Evolutionary conservation across 345 rosid species (phyloP).

Genomic region (Dovyalis caffra): DNA sequence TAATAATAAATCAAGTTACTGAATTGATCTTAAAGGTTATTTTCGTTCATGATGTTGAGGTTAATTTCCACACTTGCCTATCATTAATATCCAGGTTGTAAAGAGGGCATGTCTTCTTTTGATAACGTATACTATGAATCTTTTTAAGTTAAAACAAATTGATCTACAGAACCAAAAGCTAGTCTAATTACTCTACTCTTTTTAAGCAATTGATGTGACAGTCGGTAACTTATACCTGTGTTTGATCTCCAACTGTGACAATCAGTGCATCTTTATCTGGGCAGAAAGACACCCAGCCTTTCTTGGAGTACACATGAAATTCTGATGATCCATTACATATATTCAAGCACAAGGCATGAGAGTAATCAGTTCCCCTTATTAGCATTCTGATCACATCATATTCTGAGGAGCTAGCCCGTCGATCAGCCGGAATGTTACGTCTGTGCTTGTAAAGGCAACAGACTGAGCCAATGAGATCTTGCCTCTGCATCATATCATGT

Average conservation of each 20-base stretch:
- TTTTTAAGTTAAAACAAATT: neutral
- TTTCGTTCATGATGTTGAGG: neutral
- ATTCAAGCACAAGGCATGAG: conserved; percentile 67
- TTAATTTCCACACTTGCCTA: neutral
- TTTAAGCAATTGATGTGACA: neutral
- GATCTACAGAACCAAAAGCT: neutral
- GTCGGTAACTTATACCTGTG: conserved; percentile 42
- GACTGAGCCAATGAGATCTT: conserved; percentile 30
- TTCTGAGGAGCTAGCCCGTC: conserved; percentile 25
- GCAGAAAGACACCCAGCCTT: conserved; percentile 75
- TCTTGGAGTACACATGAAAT: conserved; percentile 86
- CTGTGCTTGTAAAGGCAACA: conserved; percentile 55
- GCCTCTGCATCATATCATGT: conserved; percentile 14
- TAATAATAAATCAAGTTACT: no score
- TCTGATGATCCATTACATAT: conserved; percentile 50
- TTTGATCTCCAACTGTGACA: conserved; percentile 73
- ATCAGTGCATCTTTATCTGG: conserved; percentile 61
- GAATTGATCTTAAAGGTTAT: neutral
- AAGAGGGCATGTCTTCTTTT: conserved; percentile 5
- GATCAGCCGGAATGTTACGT: conserved; percentile 20
- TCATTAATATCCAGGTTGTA: conserved; percentile 19
- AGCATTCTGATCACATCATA: conserved; percentile 79
- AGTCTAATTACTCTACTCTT: neutral
- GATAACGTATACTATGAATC: neutral
- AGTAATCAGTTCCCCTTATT: conserved; percentile 65